These are phyloP conservation scores for Hypoxylon sp. DNA, from an alignment of 2,329 filamentous ascomycete species.

Conservation along the genomic window DNA sequence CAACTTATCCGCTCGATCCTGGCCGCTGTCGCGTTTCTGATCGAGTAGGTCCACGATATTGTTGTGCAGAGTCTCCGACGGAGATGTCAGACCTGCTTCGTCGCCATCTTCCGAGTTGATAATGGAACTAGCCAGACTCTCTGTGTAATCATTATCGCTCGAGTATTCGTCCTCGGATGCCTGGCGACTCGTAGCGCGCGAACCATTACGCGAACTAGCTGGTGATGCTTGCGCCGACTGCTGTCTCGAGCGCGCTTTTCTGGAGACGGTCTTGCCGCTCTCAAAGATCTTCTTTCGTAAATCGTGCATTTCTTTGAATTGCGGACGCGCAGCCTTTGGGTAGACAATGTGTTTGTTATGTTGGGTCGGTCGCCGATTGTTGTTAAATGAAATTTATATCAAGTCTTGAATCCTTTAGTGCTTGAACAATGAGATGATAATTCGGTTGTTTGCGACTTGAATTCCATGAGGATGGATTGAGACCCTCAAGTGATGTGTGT, in stretches of 20 bases:
- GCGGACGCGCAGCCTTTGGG: slow-evolving; percentile 1
- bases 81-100: slow-evolving; percentile 69
- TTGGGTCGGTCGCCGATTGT: slow-evolving; percentile 7
- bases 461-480: slow-evolving; percentile 53
- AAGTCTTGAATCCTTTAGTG: slow-evolving; percentile 51
- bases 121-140: slow-evolving; percentile 63
- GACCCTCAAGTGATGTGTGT: not conserved
- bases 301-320: slow-evolving; percentile 68
- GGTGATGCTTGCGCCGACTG: slow-evolving; percentile 72
- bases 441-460: slow-evolving; percentile 44
- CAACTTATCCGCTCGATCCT: slow-evolving; percentile 77
- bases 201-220: slow-evolving; percentile 71
- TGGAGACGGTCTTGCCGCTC: slow-evolving; percentile 79
- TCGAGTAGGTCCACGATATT: slow-evolving; percentile 79
- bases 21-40: slow-evolving; percentile 82
- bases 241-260: slow-evolving; percentile 73
- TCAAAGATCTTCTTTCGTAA: slow-evolving; percentile 78
- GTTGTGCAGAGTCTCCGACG: slow-evolving; percentile 74
- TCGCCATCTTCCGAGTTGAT: slow-evolving; percentile 78
- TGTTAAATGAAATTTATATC: slow-evolving; percentile 35
- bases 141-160: slow-evolving; percentile 68
- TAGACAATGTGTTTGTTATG: slow-evolving; percentile 7
- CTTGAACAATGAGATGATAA: slow-evolving; percentile 47
- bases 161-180: slow-evolving; percentile 75
- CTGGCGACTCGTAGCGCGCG: slow-evolving; percentile 72